Evolutionary conservation across 257 asterid species (phyloP).

Genomic region (Nicotiana benthamiana): DNA sequence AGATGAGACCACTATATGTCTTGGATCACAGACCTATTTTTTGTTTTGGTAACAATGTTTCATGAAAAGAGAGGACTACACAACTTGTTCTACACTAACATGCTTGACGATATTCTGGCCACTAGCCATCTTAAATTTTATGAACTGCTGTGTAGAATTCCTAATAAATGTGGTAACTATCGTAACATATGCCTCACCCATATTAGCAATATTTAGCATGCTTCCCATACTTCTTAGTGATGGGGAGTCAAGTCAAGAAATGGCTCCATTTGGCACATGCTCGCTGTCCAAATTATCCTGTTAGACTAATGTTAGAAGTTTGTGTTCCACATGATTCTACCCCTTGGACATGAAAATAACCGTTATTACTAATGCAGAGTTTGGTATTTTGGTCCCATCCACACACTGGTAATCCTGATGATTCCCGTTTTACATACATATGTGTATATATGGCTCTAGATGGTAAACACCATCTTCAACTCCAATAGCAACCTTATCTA

Average conservation of each 20-base stretch:
- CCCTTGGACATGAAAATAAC: background rate
- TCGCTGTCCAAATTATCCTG: background rate
- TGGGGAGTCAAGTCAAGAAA: background rate
- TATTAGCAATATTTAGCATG: background rate
- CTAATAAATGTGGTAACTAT: background rate
- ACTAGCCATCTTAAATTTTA: background rate
- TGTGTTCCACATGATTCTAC: background rate
- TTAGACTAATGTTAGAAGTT: background rate
- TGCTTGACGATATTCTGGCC: background rate
- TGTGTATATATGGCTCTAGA: background rate
- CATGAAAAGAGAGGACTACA: background rate
- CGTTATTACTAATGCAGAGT: background rate
- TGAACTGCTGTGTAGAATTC: background rate
- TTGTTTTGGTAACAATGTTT: background rate
- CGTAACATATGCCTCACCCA: background rate
- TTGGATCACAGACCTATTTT: background rate
- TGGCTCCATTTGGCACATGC: background rate
- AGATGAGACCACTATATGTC: background rate
- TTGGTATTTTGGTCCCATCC: background rate
- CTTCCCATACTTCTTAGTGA: background rate
- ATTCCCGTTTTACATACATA: background rate
- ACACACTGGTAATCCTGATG: background rate
- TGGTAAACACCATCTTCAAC: background rate
- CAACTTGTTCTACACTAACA: background rate
- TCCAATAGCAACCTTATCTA: background rate